Base-by-base conservation (phyloP, 768 basidiomycete genomes). In the Leccinum rimulosum region DNA sequence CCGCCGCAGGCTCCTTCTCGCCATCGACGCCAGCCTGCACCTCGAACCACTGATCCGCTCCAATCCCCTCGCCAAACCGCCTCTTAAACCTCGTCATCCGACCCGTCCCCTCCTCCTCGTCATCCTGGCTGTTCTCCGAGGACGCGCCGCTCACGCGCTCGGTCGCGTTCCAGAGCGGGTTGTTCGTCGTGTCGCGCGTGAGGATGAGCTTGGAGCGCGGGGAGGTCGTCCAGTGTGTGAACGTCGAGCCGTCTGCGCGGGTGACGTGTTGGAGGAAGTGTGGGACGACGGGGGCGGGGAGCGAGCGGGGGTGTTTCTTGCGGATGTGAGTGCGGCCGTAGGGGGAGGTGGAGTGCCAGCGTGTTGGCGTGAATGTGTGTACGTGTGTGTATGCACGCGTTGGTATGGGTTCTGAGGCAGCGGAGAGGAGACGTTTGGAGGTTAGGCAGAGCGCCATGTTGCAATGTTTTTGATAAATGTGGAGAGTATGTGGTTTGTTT, bases 181-280 rank as follows among this genome's bases (percentile, higher is more conserved):
- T 87, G 71, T 94, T 97, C 15, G 90, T 91, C 52, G 91, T 87
- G 67, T 96, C 94, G 45, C 93, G 85, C 19, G 93, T 91, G 50
- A 95, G 79, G 38, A 86, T 83, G 50, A 93, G 82, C 38, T 83
- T 72, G 4, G 88, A 87, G 6, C 86, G 86, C 0, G 95, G 94
- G 0, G 93, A 93, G 1, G 94, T 95, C 12, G 90, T 92, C 83
- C 88, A 90, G 65, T 95, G 91, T 5, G 83, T 85, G 71, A 92
- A 93, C 1, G 89, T 91, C 28, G 91, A 89, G 11, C 95, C 94
- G 75, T 96, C 95, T 0, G 93, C 86, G 64, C 91, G 86, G 58
- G 92, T 82, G 60, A 96, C 89, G 62, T 80, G 84, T 73, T 95
- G 93, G 3, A 91, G 88, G 73, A 88, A 96, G 62, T 88, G 88